Percentiles rank a stretch among this genome's conserved stretches.
Conservation (phyloP, 2,329 filamentous ascomycete genomes). For the Sporothrix brasiliensis region DNA sequence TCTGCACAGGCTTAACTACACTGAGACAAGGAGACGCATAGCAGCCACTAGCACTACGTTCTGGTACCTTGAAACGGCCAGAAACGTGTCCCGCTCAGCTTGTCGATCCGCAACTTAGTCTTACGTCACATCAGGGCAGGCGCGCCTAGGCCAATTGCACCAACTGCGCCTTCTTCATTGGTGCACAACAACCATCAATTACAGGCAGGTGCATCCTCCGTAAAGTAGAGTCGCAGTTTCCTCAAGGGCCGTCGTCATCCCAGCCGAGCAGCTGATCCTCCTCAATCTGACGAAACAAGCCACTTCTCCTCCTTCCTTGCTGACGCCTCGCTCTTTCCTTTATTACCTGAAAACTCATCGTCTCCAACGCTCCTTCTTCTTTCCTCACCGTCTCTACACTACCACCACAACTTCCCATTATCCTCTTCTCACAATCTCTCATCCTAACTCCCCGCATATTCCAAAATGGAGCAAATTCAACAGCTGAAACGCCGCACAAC, state of each 20-base stretch:
- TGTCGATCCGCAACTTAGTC: slow-evolving; percentile 14
- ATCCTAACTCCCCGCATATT: slow-evolving; percentile 16
- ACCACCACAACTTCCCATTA: not conserved
- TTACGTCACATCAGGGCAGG: slow-evolving; percentile 24
- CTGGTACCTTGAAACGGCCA: slow-evolving; percentile 20
- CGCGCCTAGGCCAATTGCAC: not conserved
- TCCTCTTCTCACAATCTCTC: not conserved
- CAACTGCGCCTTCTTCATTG: slow-evolving; percentile 7
- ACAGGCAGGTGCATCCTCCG: slow-evolving; percentile 25
- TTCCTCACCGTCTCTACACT: not conserved
- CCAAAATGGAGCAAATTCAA: slow-evolving; percentile 56
- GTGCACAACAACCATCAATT: slow-evolving; percentile 11
- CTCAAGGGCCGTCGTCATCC: slow-evolving; percentile 22
- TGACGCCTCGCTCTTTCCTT: not conserved
- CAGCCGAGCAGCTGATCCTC: slow-evolving; percentile 22
- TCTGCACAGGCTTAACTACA: not conserved
- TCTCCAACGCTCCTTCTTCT: not conserved
- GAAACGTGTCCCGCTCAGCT: slow-evolving; percentile 21
- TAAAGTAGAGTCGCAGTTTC: slow-evolving; percentile 23
- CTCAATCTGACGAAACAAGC: slow-evolving; percentile 22
- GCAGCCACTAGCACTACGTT: not conserved
- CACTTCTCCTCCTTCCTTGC: not conserved
- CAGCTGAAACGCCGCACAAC: slow-evolving; percentile 59
- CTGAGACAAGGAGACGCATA: not conserved
- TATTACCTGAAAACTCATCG: not conserved